These are phyloP conservation scores for Globisporangium cystogenes DNA, from an alignment of 352 stramenopile genomes.

Conservation along the genomic window DNA sequence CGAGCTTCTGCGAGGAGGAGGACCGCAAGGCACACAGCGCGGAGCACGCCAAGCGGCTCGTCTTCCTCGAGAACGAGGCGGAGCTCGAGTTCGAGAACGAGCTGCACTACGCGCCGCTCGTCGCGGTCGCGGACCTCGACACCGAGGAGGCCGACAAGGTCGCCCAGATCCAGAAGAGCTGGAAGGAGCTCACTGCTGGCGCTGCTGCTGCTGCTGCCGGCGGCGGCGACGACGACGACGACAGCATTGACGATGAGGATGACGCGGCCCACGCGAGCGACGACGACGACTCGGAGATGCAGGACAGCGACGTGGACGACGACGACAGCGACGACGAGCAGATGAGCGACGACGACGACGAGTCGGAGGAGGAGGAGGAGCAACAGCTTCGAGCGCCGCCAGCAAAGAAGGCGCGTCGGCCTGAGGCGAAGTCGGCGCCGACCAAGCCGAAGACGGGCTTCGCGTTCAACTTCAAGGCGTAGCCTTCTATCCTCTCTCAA, in stretches of 20 bases:
- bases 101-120: constrained; percentile 47
- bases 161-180: constrained; percentile 32
- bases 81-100: constrained; percentile 61
- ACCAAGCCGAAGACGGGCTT: constrained; percentile 19
- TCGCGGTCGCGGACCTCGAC: constrained; percentile 26
- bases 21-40: constrained; percentile 39
- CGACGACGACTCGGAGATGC: constrained; percentile 9
- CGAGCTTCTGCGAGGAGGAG: constrained; percentile 29
- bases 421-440: not conserved
- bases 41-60: constrained; percentile 60
- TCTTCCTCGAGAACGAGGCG: constrained; percentile 58
- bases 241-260: constrained; percentile 6
- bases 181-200: constrained; percentile 25
- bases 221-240: not conserved
- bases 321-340: constrained; percentile 21
- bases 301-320: constrained; percentile 14
- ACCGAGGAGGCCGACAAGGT: constrained; percentile 20
- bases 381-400: not conserved
- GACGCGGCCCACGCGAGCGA: constrained; percentile 14
- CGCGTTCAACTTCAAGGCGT: constrained; percentile 38
- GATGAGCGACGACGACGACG: constrained; percentile 17
- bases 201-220: not conserved
- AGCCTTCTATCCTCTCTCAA: no score
- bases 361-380: constrained; percentile 1
- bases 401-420: constrained; percentile 4